Base-by-base conservation (phyloP, 192 early-diverging fungal genomes). In the Entophlyctis luteolus region DNA sequence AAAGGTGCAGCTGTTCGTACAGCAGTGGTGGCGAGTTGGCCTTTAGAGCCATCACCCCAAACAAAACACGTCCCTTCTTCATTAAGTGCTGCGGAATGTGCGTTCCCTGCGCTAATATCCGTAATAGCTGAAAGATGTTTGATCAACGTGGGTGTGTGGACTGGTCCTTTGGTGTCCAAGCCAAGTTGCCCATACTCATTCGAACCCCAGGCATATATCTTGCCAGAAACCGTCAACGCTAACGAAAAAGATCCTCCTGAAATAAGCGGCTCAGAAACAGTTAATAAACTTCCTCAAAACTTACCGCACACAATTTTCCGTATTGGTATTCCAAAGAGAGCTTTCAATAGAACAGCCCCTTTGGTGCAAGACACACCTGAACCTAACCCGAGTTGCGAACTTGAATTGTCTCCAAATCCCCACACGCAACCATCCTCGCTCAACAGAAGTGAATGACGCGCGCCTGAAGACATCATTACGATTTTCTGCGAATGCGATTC, bases 141-240 rank as follows among this genome's bases (percentile, higher is more conserved):
- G 12, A 63, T 63, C n/a, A 6, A 16, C n/a, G 46, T 47, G 1
- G 60, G 60, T 12, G n/a, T n/a, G 48, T 49, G 60, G 8, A 48
- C 20, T 20, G 18, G 16, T 25, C 18, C 4, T n/a, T 32, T 18
- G 14, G 42, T 31, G 1, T 54, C 65, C 20, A 48, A 46, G 2
- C 65, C 65, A 14, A 67, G 31, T 31, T 67, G 65, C 8, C 65
- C 65, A 10, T 4, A 4, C 1, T 27, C 20, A 27, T 57, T 67
- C 39, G 25, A 3, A 20, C 65, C 65, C 65, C 65, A 67, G 20
- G 65, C 45, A 39, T 59, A 67, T 4, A 67, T 45, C 20, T 12
- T 67, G 34, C 65, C 65, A n/a, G 65, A 59, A 18, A 32, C 18
- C 14, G 65, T 67, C 46, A 58, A 22, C 28, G 56, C 65, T 2